Base-by-base conservation (phyloP, 139 green algal species). In the Pleodorina starrii region DNA sequence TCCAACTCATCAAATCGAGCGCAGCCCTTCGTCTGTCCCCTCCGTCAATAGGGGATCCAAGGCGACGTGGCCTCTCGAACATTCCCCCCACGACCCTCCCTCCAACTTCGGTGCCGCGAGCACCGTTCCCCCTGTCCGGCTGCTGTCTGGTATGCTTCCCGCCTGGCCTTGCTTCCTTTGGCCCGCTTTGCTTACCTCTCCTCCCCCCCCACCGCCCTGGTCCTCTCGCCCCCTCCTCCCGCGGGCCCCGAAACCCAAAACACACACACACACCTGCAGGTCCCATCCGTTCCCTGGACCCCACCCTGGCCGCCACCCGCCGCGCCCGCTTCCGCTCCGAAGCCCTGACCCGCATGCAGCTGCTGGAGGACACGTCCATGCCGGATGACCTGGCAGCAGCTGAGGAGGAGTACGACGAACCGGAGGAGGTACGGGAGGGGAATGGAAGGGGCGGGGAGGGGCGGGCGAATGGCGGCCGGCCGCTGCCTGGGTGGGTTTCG, bases 331-430 rank as follows among this genome's bases (percentile, higher is more conserved):
- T 72, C 36, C 77, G 87, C 17, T 25, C 78, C 0, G 87, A 87
- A 43, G 51, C 35, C 35, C 2, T 40, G 29, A 44, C 2, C 59
- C 40, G 40, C 81, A 63, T 87, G 29, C 81, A 42, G 60, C 60
- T 63, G n/a, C 59, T 87, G 81, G 81, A 87, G 81, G 81, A 87
- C 81, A 77, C n/a, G 19, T 29, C 44, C n/a, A 46, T 93, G 69
- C 77, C 90, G 36, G 78, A 91, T 54, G 91, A 93, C 48, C 66
- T 93, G 32, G 86, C 90, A 25, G 91, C 76, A 29, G 91, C 89
- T 29, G 91, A 95, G 73, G 93, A 92, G 79, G 83, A 87, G 5
- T 94, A 94, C 76, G 93, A 95, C 17, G 84, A 94, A 54, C 93
- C 91, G 2, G 91, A 95, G 32, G 91, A 92, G 85, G 88, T 93